A percentile compares a stretch with the other conserved stretches of the same genome.
Evolutionary conservation across 192 early-diverging fungal genomes (phyloP).

Genomic region (Coemansia sp.): DNA sequence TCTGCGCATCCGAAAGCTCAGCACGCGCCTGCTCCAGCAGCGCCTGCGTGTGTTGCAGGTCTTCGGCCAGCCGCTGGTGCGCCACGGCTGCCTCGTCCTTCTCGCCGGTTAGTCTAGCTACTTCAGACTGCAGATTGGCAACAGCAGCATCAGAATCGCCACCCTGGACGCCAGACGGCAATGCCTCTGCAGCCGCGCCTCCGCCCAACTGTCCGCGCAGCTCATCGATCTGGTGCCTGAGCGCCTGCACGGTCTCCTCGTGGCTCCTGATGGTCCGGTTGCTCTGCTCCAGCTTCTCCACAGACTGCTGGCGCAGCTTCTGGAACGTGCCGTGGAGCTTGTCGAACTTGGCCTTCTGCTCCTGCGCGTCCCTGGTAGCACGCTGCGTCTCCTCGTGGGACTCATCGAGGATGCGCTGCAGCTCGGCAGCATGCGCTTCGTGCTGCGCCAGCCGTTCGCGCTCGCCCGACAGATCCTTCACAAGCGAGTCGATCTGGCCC

Average conservation of each 20-base stretch:
- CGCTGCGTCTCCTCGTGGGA: conserved; percentile 2
- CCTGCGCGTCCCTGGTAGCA: conserved; percentile 9
- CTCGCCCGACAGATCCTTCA: conserved; percentile 4
- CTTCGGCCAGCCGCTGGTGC: conserved; percentile 26
- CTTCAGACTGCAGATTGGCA: conserved; percentile 22
- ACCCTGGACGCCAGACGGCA: neutral
- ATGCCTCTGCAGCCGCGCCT: neutral
- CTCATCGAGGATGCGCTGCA: conserved; percentile 8
- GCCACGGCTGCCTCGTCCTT: conserved; percentile 46
- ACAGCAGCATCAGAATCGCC: conserved; percentile 13
- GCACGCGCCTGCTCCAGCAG: conserved; percentile 20
- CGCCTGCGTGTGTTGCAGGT: conserved; percentile 18
- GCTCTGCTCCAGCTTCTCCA: conserved; percentile 33
- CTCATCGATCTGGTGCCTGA: conserved; percentile 27
- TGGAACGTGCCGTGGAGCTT: conserved; percentile 36
- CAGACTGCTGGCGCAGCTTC: conserved; percentile 45
- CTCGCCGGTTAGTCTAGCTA: conserved; percentile 33
- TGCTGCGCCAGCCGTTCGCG: neutral
- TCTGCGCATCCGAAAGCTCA: conserved; percentile 7
- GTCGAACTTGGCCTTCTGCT: conserved; percentile 30
- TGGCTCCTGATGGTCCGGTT: conserved; percentile 16
- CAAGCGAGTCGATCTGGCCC: conserved; percentile 12
- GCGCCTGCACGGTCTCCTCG: conserved; percentile 34
- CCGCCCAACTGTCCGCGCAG: conserved; percentile 1
- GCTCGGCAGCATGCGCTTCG: conserved; percentile 1